Base-by-base conservation (phyloP, 2,329 filamentous ascomycete species). In the Penicillium sp. region DNA sequence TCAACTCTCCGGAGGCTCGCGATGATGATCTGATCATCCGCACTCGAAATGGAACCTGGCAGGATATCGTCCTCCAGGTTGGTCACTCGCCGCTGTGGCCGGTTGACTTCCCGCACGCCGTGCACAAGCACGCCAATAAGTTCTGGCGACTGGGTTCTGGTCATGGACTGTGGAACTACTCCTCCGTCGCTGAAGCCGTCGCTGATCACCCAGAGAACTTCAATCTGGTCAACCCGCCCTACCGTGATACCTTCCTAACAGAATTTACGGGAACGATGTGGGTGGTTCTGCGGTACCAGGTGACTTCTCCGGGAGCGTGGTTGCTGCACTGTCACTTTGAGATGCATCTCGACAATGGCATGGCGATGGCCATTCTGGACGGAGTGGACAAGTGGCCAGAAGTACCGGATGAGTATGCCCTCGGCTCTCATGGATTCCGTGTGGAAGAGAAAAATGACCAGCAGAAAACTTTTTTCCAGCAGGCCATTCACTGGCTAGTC, bases 101-200 rank as follows among this genome's bases (percentile, higher is more conserved):
- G 6, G 76, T 81, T 4, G 83, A 85, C 68, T 84, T 82, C 3
- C 76, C 82, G 1, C 87, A 89, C 61, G 83, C 85, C 0, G 84
- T 89, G 59, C 86, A 89, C 78, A 88, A 88, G 77, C 87, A 89
- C 73, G 82, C 83, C 52, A 85, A 83, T 69, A 86, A 85, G 71
- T 85, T 82, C 72, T 88, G 81, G 65, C 73, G 82, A 37, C 79
- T 89, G 25, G 87, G 86, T 0, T 58, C 72, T 0, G 28, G 28
- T 30, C 28, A 30, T 2, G 28, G 28, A 30, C 28, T 30, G 5
- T 30, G 28, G 28, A 30, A 30, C 28, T 30, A 30, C 28, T 30
- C 28, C 28, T 30, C 28, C 28, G 28, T 30, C 28, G 28, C 28
- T 8, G 28, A 5, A 8, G 28, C 28, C 28, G 28, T 30, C 5